These are phyloP conservation scores for Ambrosia hybrid DNA, from an alignment of 140 eudicot species.

Conservation along the genomic window DNA sequence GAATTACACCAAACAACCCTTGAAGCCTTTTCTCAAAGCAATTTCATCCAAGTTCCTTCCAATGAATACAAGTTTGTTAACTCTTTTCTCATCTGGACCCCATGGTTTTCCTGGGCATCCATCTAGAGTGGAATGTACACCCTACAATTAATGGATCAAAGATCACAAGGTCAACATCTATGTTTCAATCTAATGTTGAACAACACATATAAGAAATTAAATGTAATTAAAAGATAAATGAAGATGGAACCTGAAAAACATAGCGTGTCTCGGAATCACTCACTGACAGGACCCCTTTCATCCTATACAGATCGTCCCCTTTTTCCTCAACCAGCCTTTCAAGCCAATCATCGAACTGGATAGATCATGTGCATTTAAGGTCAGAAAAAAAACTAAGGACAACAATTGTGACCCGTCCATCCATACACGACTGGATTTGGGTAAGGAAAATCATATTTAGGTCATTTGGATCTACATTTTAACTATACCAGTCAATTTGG, in stretches of 20 bases:
- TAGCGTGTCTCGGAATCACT: conserved; percentile 70
- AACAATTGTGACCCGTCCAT: too few species aligned
- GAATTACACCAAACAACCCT: conserved; percentile 71
- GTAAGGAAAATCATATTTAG: too few species aligned
- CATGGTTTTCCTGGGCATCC: conserved; percentile 89
- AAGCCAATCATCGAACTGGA: conserved; percentile 95
- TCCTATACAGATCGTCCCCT: conserved; percentile 88
- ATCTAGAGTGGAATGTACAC: conserved; percentile 82
- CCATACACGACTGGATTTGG: too few species aligned
- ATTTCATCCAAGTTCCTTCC: conserved; percentile 88
- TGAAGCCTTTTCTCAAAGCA: conserved; percentile 79
- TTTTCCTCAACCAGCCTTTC: conserved; percentile 86
- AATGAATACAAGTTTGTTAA: conserved; percentile 82
- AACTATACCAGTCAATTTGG: too few species aligned
- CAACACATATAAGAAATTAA: not conserved
- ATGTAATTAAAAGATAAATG: not conserved
- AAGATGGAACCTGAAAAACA: conserved; percentile 71
- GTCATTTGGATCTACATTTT: too few species aligned
- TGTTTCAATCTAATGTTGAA: not conserved
- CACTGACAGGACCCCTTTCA: conserved; percentile 90
- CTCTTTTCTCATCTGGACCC: conserved; percentile 80
- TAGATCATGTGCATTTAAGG: conserved; percentile 3
- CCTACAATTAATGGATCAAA: conserved; percentile 38
- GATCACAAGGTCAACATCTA: not conserved
- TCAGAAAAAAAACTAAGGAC: not conserved